These are phyloP conservation scores for Articulospora tetracladia DNA, from an alignment of 495 filamentous ascomycete genomes.

Conservation along the genomic window DNA sequence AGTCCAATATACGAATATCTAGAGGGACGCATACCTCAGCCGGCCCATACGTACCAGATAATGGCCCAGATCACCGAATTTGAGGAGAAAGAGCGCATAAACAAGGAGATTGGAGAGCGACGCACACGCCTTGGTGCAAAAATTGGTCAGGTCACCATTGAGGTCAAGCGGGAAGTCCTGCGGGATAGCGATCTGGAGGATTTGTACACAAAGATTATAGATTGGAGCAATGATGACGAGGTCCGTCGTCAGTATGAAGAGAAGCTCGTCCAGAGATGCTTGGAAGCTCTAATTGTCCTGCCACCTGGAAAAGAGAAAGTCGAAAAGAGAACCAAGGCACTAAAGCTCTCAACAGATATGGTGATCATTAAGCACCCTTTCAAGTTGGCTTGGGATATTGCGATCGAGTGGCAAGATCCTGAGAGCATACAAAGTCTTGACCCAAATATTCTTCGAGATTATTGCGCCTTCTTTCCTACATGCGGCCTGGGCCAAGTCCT, in stretches of 20 bases:
- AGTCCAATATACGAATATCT: conserved; percentile 75
- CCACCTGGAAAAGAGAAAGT: conserved; percentile 57
- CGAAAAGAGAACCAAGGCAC: conserved; percentile 63
- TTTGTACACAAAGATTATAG: conserved; percentile 75
- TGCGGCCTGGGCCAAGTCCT: conserved; percentile 76
- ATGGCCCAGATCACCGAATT: conserved; percentile 81
- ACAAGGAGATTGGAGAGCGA: conserved; percentile 83
- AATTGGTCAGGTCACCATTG: conserved; percentile 73
- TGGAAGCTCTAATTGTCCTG: conserved; percentile 68
- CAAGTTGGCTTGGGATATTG: conserved; percentile 83
- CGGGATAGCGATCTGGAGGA: conserved; percentile 63
- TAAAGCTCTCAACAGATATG: conserved; percentile 78
- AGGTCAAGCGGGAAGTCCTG: conserved; percentile 85
- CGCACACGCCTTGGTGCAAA: conserved; percentile 84
- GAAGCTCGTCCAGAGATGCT: conserved; percentile 77
- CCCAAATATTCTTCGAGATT: conserved; percentile 68
- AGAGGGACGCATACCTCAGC: conserved; percentile 80
- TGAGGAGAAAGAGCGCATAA: conserved; percentile 88
- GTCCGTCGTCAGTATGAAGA: conserved; percentile 82
- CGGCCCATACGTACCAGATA: conserved; percentile 73
- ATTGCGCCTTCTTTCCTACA: conserved; percentile 78
- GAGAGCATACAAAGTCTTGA: conserved; percentile 71
- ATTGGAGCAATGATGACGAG: conserved; percentile 88
- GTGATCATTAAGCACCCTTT: conserved; percentile 95
- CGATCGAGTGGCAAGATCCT: conserved; percentile 83